phyloP scores from a whole-genome alignment of 1,139 yeast genomes.

The Saccharomyces hybrid region DNA sequence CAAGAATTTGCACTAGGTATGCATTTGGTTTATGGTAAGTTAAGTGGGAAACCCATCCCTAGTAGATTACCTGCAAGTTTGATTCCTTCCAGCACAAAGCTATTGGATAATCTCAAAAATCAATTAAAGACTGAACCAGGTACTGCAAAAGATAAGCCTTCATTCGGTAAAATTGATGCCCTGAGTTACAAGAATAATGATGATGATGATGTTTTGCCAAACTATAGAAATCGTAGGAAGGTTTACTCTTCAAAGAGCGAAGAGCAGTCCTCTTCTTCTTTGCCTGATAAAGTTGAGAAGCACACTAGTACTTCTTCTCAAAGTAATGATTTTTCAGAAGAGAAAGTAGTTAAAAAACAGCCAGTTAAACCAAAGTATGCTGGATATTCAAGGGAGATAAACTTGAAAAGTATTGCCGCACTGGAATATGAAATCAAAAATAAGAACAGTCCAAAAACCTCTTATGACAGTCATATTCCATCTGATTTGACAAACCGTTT shows the following conservation, averaged over 20 bases:
- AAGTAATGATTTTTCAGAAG: not conserved
- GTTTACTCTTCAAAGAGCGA: slow-evolving; percentile 11
- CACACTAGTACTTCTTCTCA: slow-evolving; percentile 5
- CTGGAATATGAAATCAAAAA: slow-evolving; percentile 53
- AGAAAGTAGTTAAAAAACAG: not conserved
- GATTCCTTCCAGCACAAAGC: slow-evolving; percentile 73
- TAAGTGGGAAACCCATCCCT: slow-evolving; percentile 72
- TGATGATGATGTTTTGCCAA: slow-evolving; percentile 36
- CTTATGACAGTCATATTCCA: slow-evolving; percentile 30
- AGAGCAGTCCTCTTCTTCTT: not conserved
- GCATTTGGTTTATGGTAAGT: slow-evolving; percentile 70
- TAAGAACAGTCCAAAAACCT: slow-evolving; percentile 24
- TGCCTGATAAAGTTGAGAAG: slow-evolving; percentile 9
- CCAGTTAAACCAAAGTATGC: slow-evolving; percentile 15
- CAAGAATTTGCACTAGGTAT: slow-evolving; percentile 79
- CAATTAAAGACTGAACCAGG: slow-evolving; percentile 41
- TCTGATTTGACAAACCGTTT: slow-evolving; percentile 25
- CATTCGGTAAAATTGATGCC: slow-evolving; percentile 23
- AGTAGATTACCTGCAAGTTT: slow-evolving; percentile 62
- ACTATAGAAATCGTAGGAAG: slow-evolving; percentile 31
- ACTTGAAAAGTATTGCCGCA: slow-evolving; percentile 48
- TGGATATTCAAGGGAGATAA: slow-evolving; percentile 22
- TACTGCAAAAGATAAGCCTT: slow-evolving; percentile 9
- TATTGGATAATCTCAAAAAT: slow-evolving; percentile 48
- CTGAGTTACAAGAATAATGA: slow-evolving; percentile 35